These are phyloP conservation scores for Hirsutella thompsonii DNA, from an alignment of 2,329 filamentous ascomycete species.

Conservation along the genomic window DNA sequence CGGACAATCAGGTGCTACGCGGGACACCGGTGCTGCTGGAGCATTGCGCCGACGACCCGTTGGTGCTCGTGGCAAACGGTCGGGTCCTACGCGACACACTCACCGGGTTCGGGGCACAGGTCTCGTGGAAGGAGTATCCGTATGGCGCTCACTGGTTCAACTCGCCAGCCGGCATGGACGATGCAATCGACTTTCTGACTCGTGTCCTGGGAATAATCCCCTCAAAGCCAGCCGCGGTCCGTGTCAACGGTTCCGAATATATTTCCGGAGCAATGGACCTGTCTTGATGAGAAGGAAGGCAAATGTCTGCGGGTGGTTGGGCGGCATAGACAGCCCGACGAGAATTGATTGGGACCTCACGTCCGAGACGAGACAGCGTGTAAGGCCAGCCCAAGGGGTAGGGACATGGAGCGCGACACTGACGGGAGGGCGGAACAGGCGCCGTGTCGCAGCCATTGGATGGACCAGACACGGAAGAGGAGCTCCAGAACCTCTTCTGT, in stretches of 20 bases:
- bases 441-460: no score
- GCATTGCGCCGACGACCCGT: conserved; percentile 30
- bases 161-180: conserved; percentile 27
- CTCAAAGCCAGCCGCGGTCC: background rate
- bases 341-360: no score
- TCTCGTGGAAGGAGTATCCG: conserved; percentile 27
- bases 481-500: no score
- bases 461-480: no score
- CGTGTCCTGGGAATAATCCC: background rate
- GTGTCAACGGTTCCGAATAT: background rate
- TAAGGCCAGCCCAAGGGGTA: no score
- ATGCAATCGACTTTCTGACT: conserved; percentile 21
- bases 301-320: no score
- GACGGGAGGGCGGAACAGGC: no score
- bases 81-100: conserved; percentile 20
- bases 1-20: conserved; percentile 17
- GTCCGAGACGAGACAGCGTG: no score
- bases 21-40: conserved; percentile 30
- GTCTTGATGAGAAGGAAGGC: background rate
- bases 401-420: no score
- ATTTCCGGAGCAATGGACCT: background rate
- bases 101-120: conserved; percentile 20
- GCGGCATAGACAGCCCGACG: no score
- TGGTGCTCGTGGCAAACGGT: conserved; percentile 25
- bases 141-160: conserved; percentile 32